Conservation (phyloP, 2,329 filamentous ascomycete genomes). For the Beauveria varroae region DNA sequence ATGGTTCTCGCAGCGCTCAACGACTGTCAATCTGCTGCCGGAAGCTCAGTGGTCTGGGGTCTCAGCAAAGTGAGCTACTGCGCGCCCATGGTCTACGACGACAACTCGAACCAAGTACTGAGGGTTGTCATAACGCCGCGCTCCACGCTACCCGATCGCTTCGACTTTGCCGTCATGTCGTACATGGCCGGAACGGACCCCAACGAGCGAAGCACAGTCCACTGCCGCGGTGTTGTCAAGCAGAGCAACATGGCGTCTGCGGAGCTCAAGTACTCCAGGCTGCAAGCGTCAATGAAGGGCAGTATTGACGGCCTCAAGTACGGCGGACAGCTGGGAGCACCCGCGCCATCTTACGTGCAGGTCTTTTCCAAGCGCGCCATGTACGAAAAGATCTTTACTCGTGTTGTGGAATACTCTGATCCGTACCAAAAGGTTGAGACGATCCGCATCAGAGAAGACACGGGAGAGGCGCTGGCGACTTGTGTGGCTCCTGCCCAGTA, state of each 20-base stretch:
- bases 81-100: background rate
- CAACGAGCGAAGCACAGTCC: background rate
- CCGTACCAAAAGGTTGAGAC: background rate
- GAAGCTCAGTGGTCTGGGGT: background rate
- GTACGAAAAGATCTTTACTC: background rate
- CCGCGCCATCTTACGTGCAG: background rate
- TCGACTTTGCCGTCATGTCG: background rate
- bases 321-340: background rate
- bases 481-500: constrained; percentile 13
- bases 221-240: background rate
- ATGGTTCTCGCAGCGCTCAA: background rate
- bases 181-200: background rate
- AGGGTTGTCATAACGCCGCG: background rate
- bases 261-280: background rate
- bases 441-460: background rate
- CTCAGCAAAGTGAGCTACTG: background rate
- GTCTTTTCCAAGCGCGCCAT: background rate
- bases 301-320: background rate
- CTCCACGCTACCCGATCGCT: background rate
- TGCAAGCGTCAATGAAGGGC: background rate
- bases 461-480: background rate
- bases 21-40: background rate
- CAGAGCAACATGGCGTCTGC: background rate
- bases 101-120: background rate
- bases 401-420: background rate